Evolutionary conservation across 352 stramenopile species (phyloP).

Genomic region (Globisporangium perplexum): DNA sequence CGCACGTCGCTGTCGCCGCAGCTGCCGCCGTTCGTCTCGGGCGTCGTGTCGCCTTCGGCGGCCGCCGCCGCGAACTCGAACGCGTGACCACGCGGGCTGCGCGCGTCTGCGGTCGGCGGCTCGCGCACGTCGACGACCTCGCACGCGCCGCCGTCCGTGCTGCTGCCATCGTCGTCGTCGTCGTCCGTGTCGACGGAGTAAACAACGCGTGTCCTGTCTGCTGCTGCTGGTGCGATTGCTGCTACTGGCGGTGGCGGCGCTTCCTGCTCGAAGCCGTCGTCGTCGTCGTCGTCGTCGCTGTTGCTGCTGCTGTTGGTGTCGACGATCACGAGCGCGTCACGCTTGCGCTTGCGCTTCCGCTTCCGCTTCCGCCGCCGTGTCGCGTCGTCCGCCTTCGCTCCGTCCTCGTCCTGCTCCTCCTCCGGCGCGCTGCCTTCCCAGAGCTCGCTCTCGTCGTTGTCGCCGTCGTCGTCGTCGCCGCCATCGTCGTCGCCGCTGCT

Average conservation of each 20-base stretch:
- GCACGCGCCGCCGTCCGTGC: background rate
- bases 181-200: conserved; percentile 31
- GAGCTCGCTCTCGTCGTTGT: background rate
- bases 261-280: conserved; percentile 9
- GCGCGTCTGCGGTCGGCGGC: background rate
- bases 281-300: background rate
- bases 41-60: conserved; percentile 11
- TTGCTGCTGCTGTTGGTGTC: background rate
- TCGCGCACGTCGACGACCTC: conserved; percentile 3
- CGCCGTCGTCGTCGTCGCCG: conserved; percentile 10
- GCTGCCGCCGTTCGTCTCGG: conserved; percentile 9
- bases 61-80: background rate
- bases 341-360: conserved; percentile 3
- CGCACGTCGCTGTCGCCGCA: conserved; percentile 5
- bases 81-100: background rate
- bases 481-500: conserved; percentile 27
- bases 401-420: background rate
- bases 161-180: conserved; percentile 12
- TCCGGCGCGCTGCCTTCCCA: conserved; percentile 14
- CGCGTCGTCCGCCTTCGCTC: background rate
- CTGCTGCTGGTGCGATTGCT: conserved; percentile 6
- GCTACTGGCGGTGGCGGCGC: background rate
- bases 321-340: conserved; percentile 1
- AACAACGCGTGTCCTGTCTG: conserved; percentile 11
- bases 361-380: background rate